Base-by-base conservation (phyloP, 768 basidiomycete genomes). In the Krasilnikovozyma curviuscula region DNA sequence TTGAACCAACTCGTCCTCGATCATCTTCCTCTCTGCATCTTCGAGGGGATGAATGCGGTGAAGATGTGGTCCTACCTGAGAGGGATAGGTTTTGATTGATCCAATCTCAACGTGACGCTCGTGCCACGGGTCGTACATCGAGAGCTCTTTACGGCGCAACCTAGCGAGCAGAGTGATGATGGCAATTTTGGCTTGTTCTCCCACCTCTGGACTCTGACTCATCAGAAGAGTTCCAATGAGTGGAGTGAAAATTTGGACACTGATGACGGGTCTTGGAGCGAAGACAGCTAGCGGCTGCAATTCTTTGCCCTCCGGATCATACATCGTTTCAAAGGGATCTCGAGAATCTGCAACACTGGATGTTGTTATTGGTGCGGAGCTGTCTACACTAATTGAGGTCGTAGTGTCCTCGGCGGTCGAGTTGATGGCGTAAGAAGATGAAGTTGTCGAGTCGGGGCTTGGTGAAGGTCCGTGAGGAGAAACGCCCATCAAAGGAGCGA, bases 141-240 rank as follows among this genome's bases (percentile, higher is more conserved):
- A 58, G 38, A 30, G 71, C 68, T 81, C 77, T 35, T 74, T 74
- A 43, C 68, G 73, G 51, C 74, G 71, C 52, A 89, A 73, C 32
- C 81, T 72, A 33, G 71, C 70, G 28, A 93, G 69, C 40, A 91
- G 67, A 55, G 82, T 74, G 16, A 89, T 83, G 48, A 93, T 72
- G 2, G 80, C 77, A 42, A 71, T 69, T 52, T 84, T 74, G 18
- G 84, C 76, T 3, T 76, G 71, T 25, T 76, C 77, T 40, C 79
- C 77, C 29, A 93, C 77, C 41, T 72, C 66, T 40, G 73, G 69
- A 56, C 83, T 85, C 24, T 78, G 72, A 60, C 79, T 84, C 38
- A 95, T 75, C 13, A 97, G 72, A 25, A 97, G 69, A 0, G 82
- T 81, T 35, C 83, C 88, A 27, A 97, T 72, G 41, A 93, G 79